These are phyloP conservation scores for Aaosphaeria pasadenensis DNA, from an alignment of 2,329 filamentous ascomycete genomes.

Conservation along the genomic window DNA sequence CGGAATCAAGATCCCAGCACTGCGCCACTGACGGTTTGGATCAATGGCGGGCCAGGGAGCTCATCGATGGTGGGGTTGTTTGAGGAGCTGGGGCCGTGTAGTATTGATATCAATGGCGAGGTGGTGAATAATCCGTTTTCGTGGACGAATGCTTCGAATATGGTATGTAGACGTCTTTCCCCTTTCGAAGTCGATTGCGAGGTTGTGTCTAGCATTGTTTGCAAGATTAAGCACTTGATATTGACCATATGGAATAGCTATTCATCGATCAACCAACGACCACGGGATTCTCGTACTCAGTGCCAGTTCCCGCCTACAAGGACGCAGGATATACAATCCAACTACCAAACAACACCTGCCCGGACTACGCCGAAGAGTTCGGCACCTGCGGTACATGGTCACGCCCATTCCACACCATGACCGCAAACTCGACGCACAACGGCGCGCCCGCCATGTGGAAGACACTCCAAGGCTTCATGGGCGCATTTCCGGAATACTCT, in stretches of 20 bases:
- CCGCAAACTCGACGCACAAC: constrained; percentile 50
- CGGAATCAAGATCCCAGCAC: constrained; percentile 47
- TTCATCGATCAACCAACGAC: constrained; percentile 67
- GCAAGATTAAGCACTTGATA: too few relatives aligned
- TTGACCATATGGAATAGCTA: constrained; percentile 42
- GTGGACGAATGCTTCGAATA: constrained; percentile 63
- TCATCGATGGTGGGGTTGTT: constrained; percentile 57
- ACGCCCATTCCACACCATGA: constrained; percentile 48
- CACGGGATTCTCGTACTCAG: constrained; percentile 57
- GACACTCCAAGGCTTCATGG: constrained; percentile 62
- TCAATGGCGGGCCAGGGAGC: constrained; percentile 56
- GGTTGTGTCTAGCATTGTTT: too few relatives aligned
- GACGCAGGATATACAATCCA: constrained; percentile 39
- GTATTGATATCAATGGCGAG: constrained; percentile 43
- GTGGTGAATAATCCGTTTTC: constrained; percentile 61
- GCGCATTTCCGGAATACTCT: constrained; percentile 51
- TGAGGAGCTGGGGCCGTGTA: constrained; percentile 54
- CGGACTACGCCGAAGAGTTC: constrained; percentile 45
- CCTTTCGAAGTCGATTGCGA: too few relatives aligned
- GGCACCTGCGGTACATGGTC: constrained; percentile 56
- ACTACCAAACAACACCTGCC: constrained; percentile 48
- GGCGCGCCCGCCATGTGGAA: constrained; percentile 61
- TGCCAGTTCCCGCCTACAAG: constrained; percentile 41
- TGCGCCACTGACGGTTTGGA: constrained; percentile 60
- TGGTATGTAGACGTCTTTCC: too few relatives aligned